A percentile compares a stretch with the other conserved stretches of the same genome.
phyloP scores from a whole-genome alignment of 306 rosid genomes.

The Malus sieversii region DNA sequence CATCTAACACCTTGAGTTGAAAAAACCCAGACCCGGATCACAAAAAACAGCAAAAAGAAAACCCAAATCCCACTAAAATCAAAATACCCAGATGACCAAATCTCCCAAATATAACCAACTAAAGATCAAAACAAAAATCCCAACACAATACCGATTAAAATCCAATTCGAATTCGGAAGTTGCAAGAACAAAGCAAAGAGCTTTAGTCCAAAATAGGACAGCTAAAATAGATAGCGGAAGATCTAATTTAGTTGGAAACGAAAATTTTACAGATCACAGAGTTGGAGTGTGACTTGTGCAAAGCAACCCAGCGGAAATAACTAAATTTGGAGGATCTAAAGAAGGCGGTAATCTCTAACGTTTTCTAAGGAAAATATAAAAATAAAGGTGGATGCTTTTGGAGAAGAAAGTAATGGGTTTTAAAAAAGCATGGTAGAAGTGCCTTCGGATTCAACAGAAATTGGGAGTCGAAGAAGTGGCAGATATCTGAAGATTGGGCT shows the following conservation, averaged over 20 bases:
- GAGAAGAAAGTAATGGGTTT: constrained; percentile 7
- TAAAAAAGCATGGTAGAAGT: constrained; percentile 19
- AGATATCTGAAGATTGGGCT: constrained; percentile 9
- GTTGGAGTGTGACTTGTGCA: constrained; percentile 19
- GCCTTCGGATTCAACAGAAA: constrained; percentile 11
- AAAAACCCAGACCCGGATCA: constrained; percentile 38
- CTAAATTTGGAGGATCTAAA: constrained; percentile 30
- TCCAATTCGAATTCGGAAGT: constrained; percentile 8
- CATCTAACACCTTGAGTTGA: constrained; percentile 33
- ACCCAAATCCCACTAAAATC: constrained; percentile 18
- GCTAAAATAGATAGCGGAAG: constrained; percentile 24
- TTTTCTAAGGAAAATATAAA: neutral
- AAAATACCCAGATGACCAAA: constrained; percentile 27
- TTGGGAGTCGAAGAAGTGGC: constrained; percentile 15
- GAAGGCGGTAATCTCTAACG: constrained; percentile 46
- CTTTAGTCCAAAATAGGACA: constrained; percentile 9
- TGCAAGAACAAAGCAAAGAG: constrained; percentile 5
- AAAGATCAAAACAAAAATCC: constrained; percentile 19
- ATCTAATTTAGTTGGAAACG: constrained; percentile 44
- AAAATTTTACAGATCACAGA: constrained; percentile 38
- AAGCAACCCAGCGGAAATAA: constrained; percentile 14
- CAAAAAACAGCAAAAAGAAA: neutral
- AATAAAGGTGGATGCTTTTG: neutral
- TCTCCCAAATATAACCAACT: constrained; percentile 29
- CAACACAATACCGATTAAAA: constrained; percentile 1